A percentile compares a stretch with the other conserved stretches of the same genome.
phyloP scores from a whole-genome alignment of 1,284 basidiomycete species.

The Apiotrichum sp. region DNA sequence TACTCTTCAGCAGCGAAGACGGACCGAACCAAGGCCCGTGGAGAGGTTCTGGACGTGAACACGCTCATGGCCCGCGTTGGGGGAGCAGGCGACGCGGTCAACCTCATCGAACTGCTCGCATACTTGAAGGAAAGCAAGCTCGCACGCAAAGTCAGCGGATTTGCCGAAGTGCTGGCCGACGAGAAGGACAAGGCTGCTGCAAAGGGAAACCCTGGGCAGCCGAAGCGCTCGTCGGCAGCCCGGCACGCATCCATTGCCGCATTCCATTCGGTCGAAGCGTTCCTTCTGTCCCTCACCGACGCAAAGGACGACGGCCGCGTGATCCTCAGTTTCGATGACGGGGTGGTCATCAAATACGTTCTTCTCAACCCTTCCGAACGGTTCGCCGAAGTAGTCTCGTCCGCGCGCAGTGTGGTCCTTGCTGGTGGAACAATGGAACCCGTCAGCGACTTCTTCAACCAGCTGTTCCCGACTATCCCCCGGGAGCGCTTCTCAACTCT shows the following conservation, averaged over 20 bases:
- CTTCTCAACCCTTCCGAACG: slow-evolving; percentile 87
- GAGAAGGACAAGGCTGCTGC: slow-evolving; percentile 19
- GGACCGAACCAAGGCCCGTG: slow-evolving; percentile 27
- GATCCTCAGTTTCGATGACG: slow-evolving; percentile 36
- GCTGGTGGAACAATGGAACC: slow-evolving; percentile 98
- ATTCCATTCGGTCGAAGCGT: slow-evolving; percentile 75
- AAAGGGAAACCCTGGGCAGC: background rate
- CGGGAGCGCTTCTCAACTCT: slow-evolving; percentile 64
- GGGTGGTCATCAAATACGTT: slow-evolving; percentile 71
- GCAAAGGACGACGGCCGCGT: slow-evolving; percentile 66
- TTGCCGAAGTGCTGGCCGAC: slow-evolving; percentile 57
- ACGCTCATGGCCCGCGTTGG: slow-evolving; percentile 64
- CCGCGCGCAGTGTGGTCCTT: slow-evolving; percentile 73
- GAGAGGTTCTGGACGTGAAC: slow-evolving; percentile 43
- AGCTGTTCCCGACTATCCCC: slow-evolving; percentile 69
- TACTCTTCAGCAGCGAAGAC: slow-evolving; percentile 49
- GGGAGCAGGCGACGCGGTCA: slow-evolving; percentile 57
- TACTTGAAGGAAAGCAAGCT: slow-evolving; percentile 86
- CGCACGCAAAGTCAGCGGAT: slow-evolving; percentile 63
- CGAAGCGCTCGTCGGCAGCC: slow-evolving; percentile 8
- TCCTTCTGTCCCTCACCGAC: slow-evolving; percentile 74
- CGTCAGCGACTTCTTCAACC: slow-evolving; percentile 78
- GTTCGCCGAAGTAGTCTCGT: slow-evolving; percentile 73
- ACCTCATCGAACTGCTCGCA: slow-evolving; percentile 71
- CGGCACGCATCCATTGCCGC: slow-evolving; percentile 58